phyloP scores from a whole-genome alignment of 441 rosid genomes.

The Erodium chrysanthum region DNA sequence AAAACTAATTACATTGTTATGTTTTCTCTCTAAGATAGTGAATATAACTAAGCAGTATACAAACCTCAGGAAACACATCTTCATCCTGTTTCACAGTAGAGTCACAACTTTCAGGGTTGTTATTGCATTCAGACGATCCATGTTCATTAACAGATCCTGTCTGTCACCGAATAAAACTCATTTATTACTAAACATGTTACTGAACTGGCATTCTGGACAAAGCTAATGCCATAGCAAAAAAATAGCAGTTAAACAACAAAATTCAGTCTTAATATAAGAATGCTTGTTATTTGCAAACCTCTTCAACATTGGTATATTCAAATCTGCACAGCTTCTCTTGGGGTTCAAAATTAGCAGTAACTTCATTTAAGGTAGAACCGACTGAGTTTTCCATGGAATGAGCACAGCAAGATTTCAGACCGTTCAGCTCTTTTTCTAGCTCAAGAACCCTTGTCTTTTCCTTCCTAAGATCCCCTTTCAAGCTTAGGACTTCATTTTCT shows the following conservation, averaged over 20 bases:
- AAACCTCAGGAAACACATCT: conserved; percentile 21
- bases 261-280: neutral
- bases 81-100: conserved; percentile 23
- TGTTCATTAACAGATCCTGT: conserved; percentile 13
- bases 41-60: neutral
- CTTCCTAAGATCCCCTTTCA: conserved; percentile 36
- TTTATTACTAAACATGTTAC: conserved; percentile 9
- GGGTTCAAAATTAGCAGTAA: conserved; percentile 22
- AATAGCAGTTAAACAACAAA: neutral
- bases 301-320: conserved; percentile 19
- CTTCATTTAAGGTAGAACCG: conserved; percentile 21
- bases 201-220: neutral
- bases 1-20: neutral
- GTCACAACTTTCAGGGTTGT: conserved; percentile 8
- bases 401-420: conserved; percentile 37
- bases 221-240: conserved; percentile 10
- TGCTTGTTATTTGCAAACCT: conserved; percentile 22
- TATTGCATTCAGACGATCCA: conserved; percentile 13
- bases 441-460: conserved; percentile 39
- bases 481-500: conserved; percentile 44
- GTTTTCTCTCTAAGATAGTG: neutral
- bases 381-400: conserved; percentile 25
- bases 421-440: conserved; percentile 46
- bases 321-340: conserved; percentile 19
- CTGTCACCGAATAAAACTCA: conserved; percentile 22